Evolutionary conservation across 257 asterid genomes (phyloP), one percentile per base, ranked within the genome.

Genomic region (Oldenlandia corymbosa): DNA sequence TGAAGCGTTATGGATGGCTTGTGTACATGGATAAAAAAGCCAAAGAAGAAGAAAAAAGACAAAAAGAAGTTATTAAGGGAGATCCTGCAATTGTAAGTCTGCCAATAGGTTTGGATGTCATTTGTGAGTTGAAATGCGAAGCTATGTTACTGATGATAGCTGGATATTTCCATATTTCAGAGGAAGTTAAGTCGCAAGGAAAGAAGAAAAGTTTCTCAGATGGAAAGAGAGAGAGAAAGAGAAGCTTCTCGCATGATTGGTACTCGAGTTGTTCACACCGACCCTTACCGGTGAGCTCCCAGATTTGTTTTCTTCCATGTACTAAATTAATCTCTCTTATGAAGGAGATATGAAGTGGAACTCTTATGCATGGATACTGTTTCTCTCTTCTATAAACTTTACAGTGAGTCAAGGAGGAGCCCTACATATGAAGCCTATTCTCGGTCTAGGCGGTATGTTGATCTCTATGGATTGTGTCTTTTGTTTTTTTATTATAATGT

Each of bases 21-120:
- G 79, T 93, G 30, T 87, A 87, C 82, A 93, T 87, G 99, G 99
- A 93, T 78, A 93, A 93, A 77, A 93, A 85, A 80, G 95, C 96
- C 65, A 90, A 90, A 75, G 97, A 93, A 77, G 99, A 90, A 78
- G 92, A 85, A 68, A 83, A 80, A 74, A 85, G 84, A 85, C 99
- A 93, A 81, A 87, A 88, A 80, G 99, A 90, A 83, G 80, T 87
- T 62, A 83, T 93, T 75, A 93, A 90, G 74, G 99, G 99, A 72
- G 97, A 93, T 80, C 96, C 97, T 67, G 84, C 96, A 58, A 80
- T 83, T 73, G 99, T 93, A 83, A 80, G 99, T 72, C 67, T 64
- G 46, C 46, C 30, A 45, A n/a, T 23, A 57, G 45, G 37, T 7
- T 56, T 54, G 9, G 55, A 42, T 34, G 41, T 45, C 45, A 55